phyloP scores from a whole-genome alignment of 2,329 filamentous ascomycete genomes.

The Apiospora saccharicola region DNA sequence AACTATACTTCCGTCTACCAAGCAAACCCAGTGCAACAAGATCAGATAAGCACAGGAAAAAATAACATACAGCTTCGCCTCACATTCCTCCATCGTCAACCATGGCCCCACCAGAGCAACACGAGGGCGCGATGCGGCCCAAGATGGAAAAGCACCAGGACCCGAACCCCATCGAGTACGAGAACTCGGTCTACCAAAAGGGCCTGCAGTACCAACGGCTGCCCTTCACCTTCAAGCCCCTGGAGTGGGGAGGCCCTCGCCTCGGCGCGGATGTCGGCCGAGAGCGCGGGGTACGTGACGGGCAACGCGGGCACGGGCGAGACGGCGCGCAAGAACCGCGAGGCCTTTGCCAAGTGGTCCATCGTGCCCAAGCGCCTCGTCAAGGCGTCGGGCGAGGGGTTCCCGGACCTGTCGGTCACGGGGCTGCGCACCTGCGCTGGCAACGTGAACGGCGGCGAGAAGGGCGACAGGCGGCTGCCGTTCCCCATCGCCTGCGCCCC shows the following conservation, averaged over 20 bases:
- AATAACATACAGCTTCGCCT: not conserved
- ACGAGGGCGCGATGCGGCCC: slow-evolving; percentile 19
- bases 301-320: slow-evolving; percentile 37
- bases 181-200: slow-evolving; percentile 33
- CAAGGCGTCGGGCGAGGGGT: slow-evolving; percentile 27
- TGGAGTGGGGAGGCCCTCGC: slow-evolving; percentile 38
- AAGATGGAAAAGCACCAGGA: slow-evolving; percentile 28
- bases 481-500: slow-evolving; percentile 38
- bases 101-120: slow-evolving; percentile 7
- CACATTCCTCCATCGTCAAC: not conserved
- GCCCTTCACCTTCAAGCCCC: slow-evolving; percentile 38
- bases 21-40: not conserved
- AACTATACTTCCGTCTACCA: not conserved
- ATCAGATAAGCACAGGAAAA: not conserved
- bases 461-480: slow-evolving; percentile 25
- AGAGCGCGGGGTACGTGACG: slow-evolving; percentile 36
- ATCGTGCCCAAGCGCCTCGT: slow-evolving; percentile 36
- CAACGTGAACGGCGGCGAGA: not conserved
- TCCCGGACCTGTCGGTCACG: slow-evolving; percentile 30
- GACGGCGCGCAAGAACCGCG: slow-evolving; percentile 37
- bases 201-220: slow-evolving; percentile 37
- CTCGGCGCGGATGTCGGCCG: slow-evolving; percentile 37
- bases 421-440: slow-evolving; percentile 29
- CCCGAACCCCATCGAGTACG: slow-evolving; percentile 34
- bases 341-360: slow-evolving; percentile 35